These are phyloP conservation scores for Nicotiana tomentosiformis DNA, from an alignment of 257 asterid genomes.

Conservation along the genomic window DNA sequence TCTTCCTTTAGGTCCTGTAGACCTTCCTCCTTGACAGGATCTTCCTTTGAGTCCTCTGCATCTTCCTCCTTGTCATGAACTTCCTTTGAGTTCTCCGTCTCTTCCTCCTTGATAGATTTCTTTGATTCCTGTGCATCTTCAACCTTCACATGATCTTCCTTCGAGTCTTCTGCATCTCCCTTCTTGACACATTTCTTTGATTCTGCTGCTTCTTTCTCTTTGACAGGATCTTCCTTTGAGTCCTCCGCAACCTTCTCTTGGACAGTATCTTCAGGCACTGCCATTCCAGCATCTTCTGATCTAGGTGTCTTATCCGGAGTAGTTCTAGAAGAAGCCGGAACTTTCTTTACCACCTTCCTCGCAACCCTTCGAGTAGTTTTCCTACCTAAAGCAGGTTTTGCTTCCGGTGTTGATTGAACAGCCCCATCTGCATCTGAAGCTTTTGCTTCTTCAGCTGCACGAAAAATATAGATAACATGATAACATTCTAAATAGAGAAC, in stretches of 20 bases:
- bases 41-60: not conserved
- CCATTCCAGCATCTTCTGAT: slow-evolving; percentile 16
- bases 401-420: slow-evolving; percentile 20
- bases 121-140: not conserved
- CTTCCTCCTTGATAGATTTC: not conserved
- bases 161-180: not conserved
- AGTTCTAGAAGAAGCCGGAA: slow-evolving; percentile 22
- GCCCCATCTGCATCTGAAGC: slow-evolving; percentile 14
- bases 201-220: not conserved
- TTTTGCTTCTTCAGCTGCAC: slow-evolving; percentile 27
- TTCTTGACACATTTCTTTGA: slow-evolving; percentile 1
- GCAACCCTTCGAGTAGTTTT: slow-evolving; percentile 37
- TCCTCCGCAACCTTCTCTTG: not conserved
- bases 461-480: not conserved
- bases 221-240: slow-evolving; percentile 6
- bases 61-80: not conserved
- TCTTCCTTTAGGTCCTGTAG: not conserved
- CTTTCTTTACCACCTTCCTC: slow-evolving; percentile 33
- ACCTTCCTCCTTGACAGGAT: not conserved
- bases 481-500: not conserved
- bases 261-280: not conserved
- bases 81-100: not conserved
- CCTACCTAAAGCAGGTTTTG: slow-evolving; percentile 28
- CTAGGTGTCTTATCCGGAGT: slow-evolving; percentile 14
- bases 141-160: slow-evolving; percentile 1